A percentile compares a stretch with the other conserved stretches of the same genome.
Conservation (phyloP, 768 basidiomycete genomes). For the Mycena indigotica region DNA sequence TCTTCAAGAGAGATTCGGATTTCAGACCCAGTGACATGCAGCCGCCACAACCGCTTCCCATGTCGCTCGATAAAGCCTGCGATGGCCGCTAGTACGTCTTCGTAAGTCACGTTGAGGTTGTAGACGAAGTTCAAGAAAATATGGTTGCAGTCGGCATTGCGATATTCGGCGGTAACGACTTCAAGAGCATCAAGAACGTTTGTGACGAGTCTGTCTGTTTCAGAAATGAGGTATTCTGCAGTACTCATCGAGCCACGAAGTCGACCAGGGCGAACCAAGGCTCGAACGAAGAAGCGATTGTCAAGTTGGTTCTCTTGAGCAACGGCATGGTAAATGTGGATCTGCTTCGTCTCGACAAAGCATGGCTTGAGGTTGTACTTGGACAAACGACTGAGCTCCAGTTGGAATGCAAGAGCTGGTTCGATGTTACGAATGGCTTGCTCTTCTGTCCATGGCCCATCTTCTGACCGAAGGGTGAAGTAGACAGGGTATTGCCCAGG, state of each 20-base stretch:
- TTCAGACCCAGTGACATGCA: constrained; percentile 97
- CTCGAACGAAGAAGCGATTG: constrained; percentile 96
- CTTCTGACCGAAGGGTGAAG: constrained; percentile 82
- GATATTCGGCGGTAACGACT: constrained; percentile 85
- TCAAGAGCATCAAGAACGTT: constrained; percentile 93
- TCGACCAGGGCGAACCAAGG: constrained; percentile 92
- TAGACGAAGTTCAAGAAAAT: constrained; percentile 99
- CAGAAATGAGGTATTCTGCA: constrained; percentile 97
- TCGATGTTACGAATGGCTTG: constrained; percentile 97
- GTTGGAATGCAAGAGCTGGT: constrained; percentile 95
- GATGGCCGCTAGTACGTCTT: constrained; percentile 94
- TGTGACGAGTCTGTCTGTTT: constrained; percentile 95
- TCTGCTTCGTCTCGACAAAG: constrained; percentile 95
- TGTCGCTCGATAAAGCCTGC: constrained; percentile 99
- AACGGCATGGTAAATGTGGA: constrained; percentile 96
- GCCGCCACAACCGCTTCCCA: constrained; percentile 96
- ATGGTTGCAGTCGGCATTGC: constrained; percentile 96
- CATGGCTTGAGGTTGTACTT: constrained; percentile 96
- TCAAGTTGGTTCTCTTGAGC: constrained; percentile 98
- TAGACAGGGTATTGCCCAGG: constrained; percentile 91
- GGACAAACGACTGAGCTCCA: constrained; percentile 93
- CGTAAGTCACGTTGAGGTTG: constrained; percentile 92
- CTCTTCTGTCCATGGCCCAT: constrained; percentile 86
- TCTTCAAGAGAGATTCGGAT: constrained; percentile 96
- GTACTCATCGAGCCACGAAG: constrained; percentile 90